Conservation (phyloP, 2,329 filamentous ascomycete genomes). For the Pseudogymnoascus sp. region DNA sequence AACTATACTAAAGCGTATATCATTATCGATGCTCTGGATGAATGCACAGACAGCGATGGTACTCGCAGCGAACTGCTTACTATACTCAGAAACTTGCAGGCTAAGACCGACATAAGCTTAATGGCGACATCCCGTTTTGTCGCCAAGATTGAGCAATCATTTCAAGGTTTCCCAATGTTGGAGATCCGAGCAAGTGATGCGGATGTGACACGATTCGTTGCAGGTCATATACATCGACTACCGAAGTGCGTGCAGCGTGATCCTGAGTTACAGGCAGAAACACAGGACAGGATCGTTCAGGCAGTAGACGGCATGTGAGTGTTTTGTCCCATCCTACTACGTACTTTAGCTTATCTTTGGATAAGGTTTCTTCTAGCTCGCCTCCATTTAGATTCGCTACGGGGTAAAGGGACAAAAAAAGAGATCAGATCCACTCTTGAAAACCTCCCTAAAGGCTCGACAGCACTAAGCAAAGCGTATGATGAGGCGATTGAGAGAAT, state of each 20-base stretch:
- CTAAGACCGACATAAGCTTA: background rate
- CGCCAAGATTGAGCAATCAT: slow-evolving; percentile 51
- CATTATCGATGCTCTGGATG: slow-evolving; percentile 17
- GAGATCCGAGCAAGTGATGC: background rate
- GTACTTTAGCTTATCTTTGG: background rate
- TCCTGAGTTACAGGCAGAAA: background rate
- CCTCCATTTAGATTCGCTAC: background rate
- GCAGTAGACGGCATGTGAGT: background rate
- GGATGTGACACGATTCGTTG: background rate
- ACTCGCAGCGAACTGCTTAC: background rate
- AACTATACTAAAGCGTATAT: slow-evolving; percentile 16
- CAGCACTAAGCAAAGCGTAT: background rate
- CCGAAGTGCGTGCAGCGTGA: background rate
- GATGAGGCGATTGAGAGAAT: background rate
- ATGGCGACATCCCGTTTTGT: slow-evolving; percentile 23
- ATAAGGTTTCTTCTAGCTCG: slow-evolving; percentile 3
- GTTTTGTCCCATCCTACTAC: background rate
- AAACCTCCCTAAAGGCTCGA: background rate
- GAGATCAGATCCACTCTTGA: background rate
- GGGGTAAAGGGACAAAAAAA: background rate
- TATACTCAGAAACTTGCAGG: background rate
- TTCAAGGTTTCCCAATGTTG: slow-evolving; percentile 19
- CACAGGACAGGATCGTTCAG: background rate
- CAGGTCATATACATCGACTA: background rate
- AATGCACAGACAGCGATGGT: slow-evolving; percentile 8